Conservation (phyloP, 345 rosid genomes). For the Noccaea bulbosa region DNA sequence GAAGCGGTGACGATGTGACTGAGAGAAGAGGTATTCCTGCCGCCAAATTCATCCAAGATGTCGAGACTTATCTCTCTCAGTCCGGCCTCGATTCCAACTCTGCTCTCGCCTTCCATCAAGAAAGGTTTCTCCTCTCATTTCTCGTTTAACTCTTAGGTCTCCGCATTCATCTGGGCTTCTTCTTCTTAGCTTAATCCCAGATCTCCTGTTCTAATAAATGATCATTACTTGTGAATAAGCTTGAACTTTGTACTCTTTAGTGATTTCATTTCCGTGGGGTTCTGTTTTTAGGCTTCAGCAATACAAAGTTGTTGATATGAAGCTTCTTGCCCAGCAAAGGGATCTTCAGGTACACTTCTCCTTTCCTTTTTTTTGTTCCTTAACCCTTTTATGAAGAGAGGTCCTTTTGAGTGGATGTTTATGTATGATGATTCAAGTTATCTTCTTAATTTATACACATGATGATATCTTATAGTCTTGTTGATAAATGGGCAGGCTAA, state of each 20-base stretch:
- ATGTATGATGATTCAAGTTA: constrained; percentile 7
- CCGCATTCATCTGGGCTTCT: not conserved
- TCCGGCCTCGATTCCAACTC: constrained; percentile 77
- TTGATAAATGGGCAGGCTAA: constrained; percentile 58
- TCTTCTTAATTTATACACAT: not conserved
- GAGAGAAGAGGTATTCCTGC: constrained; percentile 94
- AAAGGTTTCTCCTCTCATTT: constrained; percentile 53
- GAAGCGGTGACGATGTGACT: constrained; percentile 41
- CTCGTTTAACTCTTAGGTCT: not conserved
- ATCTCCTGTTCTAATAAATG: not conserved
- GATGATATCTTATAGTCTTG: not conserved
- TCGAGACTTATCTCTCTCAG: constrained; percentile 68
- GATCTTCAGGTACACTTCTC: constrained; percentile 57
- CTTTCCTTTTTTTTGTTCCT: not conserved
- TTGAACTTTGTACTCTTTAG: not conserved
- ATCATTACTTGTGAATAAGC: not conserved
- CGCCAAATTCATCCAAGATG: constrained; percentile 90
- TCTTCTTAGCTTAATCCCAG: constrained; percentile 7
- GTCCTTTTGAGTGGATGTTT: not conserved
- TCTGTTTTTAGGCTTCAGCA: constrained; percentile 72
- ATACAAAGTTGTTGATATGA: constrained; percentile 84
- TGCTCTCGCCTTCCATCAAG: constrained; percentile 88
- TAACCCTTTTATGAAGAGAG: not conserved
- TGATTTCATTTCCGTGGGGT: not conserved
- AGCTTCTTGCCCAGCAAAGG: constrained; percentile 90